Percentiles rank a stretch among this genome's conserved stretches.
These are phyloP conservation scores for Grifola frondosa DNA, from an alignment of 1,284 basidiomycete genomes.

Conservation along the genomic window DNA sequence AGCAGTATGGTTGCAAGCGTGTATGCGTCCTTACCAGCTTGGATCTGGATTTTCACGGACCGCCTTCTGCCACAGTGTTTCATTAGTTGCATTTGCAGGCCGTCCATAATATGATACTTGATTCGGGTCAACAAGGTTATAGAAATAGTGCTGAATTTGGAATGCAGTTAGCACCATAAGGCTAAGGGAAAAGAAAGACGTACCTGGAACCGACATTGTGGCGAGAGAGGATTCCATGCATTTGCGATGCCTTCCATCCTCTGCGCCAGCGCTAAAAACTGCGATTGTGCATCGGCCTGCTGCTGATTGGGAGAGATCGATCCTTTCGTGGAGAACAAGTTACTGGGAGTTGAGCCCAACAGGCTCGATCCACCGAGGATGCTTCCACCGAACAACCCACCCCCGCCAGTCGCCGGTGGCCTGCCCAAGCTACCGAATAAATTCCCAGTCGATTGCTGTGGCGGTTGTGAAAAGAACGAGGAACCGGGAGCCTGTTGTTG, in stretches of 20 bases:
- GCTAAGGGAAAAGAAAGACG: neutral
- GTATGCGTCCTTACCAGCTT: slow-evolving; percentile 52
- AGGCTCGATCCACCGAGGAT: slow-evolving; percentile 23
- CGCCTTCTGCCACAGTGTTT: slow-evolving; percentile 80
- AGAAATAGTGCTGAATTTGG: slow-evolving; percentile 70
- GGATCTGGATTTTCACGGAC: slow-evolving; percentile 83
- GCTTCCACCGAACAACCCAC: slow-evolving; percentile 20
- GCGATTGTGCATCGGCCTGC: slow-evolving; percentile 58
- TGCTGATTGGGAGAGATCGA: slow-evolving; percentile 40
- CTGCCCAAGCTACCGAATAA: slow-evolving; percentile 20
- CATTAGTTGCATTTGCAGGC: slow-evolving; percentile 73
- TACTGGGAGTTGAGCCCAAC: slow-evolving; percentile 31
- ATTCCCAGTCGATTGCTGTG: slow-evolving; percentile 16
- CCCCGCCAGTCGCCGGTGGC: slow-evolving; percentile 11
- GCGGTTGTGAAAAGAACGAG: slow-evolving; percentile 24
- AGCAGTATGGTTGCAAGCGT: neutral
- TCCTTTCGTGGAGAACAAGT: slow-evolving; percentile 29
- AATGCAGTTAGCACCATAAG: neutral
- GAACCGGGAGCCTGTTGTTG: slow-evolving; percentile 13
- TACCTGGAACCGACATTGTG: slow-evolving; percentile 82
- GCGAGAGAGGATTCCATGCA: slow-evolving; percentile 72
- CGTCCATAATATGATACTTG: slow-evolving; percentile 72
- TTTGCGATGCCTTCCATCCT: slow-evolving; percentile 67
- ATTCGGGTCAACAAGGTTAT: slow-evolving; percentile 80
- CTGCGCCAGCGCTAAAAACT: slow-evolving; percentile 56